Base-by-base conservation (phyloP, 805 yeast species). In the Brettanomyces sp. region DNA sequence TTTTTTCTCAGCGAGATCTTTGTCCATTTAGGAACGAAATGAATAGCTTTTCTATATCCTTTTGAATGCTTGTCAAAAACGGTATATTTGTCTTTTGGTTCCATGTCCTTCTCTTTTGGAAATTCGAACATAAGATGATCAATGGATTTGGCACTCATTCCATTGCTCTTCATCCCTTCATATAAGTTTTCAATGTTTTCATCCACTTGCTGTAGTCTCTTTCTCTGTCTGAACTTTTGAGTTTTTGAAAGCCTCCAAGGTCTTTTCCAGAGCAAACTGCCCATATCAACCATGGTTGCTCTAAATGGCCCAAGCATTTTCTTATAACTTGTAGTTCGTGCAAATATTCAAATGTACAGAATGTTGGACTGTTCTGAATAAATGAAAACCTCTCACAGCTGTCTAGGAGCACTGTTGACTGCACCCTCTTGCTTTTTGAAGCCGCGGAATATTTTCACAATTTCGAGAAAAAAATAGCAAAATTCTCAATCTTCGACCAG, bases 11-110 rank as follows among this genome's bases (percentile, higher is more conserved):
- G 74, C 7, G 95, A 78, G 51, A 79, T 62, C 68, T 82, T 88
- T 45, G 97, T 89, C 95, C 96, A 89, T 61, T 89, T 86, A 21
- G 96, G 96, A 39, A 83, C 85, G 63, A 80, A 69, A 59, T 91
- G 98, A 24, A 86, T 79, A 52, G 90, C 81, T 68, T 89, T 91
- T 69, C 98, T 79, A 67, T 91, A 93, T 21, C 81, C 82, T 57
- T 74, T 79, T 12, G 81, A 75, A 56, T 79, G 79, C 64, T 77
- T 83, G 66, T 79, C 80, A 68, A 85, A 91, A 1, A 88, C 82
- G 41, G 95, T 81, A 67, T 93, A 93, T 65, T 91, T 91, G 67
- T 93, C 95, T 52, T 66, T 71, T 6, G 95, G 72, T 1, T 65
- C 58, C 97, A 91, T 90, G 49, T 89, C 88, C 33, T 63, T 53